A percentile compares a stretch with the other conserved stretches of the same genome.
phyloP scores from a whole-genome alignment of 2,329 filamentous ascomycete species.

The Tothia fuscella region DNA sequence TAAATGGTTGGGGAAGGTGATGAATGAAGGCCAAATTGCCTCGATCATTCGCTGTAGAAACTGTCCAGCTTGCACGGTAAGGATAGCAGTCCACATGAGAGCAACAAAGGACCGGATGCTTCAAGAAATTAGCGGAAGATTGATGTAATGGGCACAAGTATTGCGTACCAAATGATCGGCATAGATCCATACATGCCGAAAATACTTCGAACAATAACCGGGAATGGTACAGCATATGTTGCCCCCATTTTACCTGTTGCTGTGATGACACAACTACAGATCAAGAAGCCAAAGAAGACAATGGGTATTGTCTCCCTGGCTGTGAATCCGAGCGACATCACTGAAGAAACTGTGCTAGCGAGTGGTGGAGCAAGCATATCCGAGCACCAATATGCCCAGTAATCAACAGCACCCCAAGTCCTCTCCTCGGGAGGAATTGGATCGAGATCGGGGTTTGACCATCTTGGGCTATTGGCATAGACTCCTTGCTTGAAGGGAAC shows the following conservation, averaged over 20 bases:
- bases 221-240: conserved; percentile 27
- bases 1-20: conserved; percentile 27
- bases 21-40: conserved; percentile 29
- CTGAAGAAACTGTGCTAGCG: conserved; percentile 27
- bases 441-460: conserved; percentile 36
- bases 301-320: conserved; percentile 38
- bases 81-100: conserved; percentile 21
- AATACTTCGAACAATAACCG: conserved; percentile 32
- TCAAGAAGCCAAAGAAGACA: conserved; percentile 34
- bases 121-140: conserved; percentile 2
- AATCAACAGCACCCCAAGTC: conserved; percentile 35
- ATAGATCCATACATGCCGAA: conserved; percentile 34
- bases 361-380: conserved; percentile 35
- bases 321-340: conserved; percentile 34
- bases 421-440: conserved; percentile 30
- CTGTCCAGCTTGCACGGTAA: conserved; percentile 34
- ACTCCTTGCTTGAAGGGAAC: conserved; percentile 23
- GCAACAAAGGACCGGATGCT: conserved; percentile 26
- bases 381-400: conserved; percentile 38
- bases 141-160: conserved; percentile 11
- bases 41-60: conserved; percentile 33
- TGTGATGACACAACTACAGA: conserved; percentile 35
- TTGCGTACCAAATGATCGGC: conserved; percentile 36
- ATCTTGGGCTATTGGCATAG: conserved; percentile 23
- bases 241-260: conserved; percentile 35